Conservation (phyloP, 805 yeast genomes). For the Cyberlindnera meyerae region DNA sequence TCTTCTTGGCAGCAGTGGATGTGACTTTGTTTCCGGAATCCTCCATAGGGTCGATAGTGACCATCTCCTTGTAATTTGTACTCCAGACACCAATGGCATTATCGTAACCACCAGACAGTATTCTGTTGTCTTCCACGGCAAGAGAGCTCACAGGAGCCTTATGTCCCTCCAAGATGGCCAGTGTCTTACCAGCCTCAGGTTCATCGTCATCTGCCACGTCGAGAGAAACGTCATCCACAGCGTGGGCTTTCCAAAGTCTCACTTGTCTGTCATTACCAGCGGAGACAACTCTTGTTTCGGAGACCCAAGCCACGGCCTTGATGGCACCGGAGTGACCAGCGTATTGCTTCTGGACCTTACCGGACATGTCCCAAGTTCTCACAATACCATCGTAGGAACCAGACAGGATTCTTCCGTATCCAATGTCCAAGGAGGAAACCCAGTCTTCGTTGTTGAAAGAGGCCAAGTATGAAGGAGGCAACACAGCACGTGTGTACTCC, state of each 20-base stretch:
- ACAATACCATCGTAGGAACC: constrained; percentile 96
- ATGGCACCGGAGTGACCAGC: constrained; percentile 88
- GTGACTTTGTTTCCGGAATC: constrained; percentile 44
- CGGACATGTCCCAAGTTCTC: constrained; percentile 79
- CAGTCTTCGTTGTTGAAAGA: constrained; percentile 92
- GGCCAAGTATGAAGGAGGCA: constrained; percentile 91
- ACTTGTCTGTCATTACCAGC: constrained; percentile 88
- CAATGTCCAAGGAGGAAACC: constrained; percentile 65
- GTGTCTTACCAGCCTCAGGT: constrained; percentile 64
- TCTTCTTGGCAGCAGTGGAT: constrained; percentile 81
- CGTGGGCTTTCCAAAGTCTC: constrained; percentile 77
- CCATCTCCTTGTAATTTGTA: constrained; percentile 78
- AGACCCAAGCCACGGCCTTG: constrained; percentile 74
- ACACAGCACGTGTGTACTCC: constrained; percentile 87
- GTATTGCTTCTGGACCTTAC: constrained; percentile 72
- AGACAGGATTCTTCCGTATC: constrained; percentile 54
- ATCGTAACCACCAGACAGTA: constrained; percentile 84
- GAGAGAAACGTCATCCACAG: constrained; percentile 23
- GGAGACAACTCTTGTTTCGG: constrained; percentile 69
- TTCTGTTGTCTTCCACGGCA: constrained; percentile 49
- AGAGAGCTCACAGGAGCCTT: constrained; percentile 78
- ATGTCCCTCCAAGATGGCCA: constrained; percentile 88
- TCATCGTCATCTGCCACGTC: constrained; percentile 40
- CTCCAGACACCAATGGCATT: constrained; percentile 83
- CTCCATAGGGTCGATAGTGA: constrained; percentile 46